A percentile compares a stretch with the other conserved stretches of the same genome.
Evolutionary conservation across 2,329 filamentous ascomycete species (phyloP).

Genomic region (Pyrenophora tritici-repentis): DNA sequence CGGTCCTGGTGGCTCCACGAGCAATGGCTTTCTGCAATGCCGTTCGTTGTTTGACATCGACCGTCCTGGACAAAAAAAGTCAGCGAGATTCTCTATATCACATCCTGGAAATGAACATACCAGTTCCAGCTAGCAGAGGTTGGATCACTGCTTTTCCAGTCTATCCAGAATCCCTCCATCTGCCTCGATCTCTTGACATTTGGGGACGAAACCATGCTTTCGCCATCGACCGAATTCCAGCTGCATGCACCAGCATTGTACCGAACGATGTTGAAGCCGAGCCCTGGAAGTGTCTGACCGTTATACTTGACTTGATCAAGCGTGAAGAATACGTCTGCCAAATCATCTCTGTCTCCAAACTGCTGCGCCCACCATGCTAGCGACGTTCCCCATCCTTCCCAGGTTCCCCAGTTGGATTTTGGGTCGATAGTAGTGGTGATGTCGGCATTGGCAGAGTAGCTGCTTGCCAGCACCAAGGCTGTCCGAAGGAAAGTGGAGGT

Average conservation of each 20-base stretch:
- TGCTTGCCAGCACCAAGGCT: conserved; percentile 3
- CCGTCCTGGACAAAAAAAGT: not conserved
- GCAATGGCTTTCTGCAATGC: conserved; percentile 10
- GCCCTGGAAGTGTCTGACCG: conserved; percentile 5
- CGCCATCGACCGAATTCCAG: conserved; percentile 6
- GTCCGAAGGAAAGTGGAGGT: conserved; percentile 3
- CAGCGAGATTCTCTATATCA: not conserved
- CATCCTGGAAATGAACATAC: not conserved
- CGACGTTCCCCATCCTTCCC: conserved; percentile 15
- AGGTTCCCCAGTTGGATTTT: conserved; percentile 12
- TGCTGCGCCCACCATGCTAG: conserved; percentile 15
- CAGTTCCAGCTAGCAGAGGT: conserved; percentile 10
- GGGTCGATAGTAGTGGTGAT: conserved; percentile 7
- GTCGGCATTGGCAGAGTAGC: conserved; percentile 7
- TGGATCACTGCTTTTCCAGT: conserved; percentile 7
- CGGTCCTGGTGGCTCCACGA: conserved; percentile 8
- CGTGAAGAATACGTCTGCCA: conserved; percentile 13
- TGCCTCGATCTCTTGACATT: conserved; percentile 12
- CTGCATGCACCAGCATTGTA: conserved; percentile 15
- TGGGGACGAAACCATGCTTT: conserved; percentile 10
- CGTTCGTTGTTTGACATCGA: conserved; percentile 12
- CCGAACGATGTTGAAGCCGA: conserved; percentile 12
- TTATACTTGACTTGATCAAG: conserved; percentile 6
- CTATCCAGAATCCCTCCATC: conserved; percentile 14
- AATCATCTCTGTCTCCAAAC: conserved; percentile 10